Base-by-base conservation (phyloP, 257 asterid species). In the Verbena officinalis region DNA sequence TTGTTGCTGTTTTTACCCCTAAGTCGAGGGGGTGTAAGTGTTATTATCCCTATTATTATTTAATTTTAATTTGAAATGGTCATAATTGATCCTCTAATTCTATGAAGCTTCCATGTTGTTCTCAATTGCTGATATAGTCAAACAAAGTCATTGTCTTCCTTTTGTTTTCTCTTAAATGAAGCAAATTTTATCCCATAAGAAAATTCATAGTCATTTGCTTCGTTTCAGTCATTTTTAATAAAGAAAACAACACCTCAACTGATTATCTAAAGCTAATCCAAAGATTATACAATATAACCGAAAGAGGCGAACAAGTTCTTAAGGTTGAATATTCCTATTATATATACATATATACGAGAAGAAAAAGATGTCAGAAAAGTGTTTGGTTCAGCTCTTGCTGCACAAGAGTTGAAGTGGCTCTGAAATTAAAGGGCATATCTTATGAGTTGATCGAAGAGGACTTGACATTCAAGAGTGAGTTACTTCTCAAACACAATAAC, bases 401-500 rank as follows among this genome's bases (percentile, higher is more conserved):
- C 59, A 60, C 30, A 8, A 61, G 62, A 19, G 73, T 73, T 3
- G 74, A 67, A 44, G 10, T 65, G 39, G 66, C 64, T 5, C 55
- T 73, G 0, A 59, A 66, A 60, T 0, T 59, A 33, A 73, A 73
- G 68, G 78, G 73, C 69, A 13, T 59, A 19, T 1, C 50, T 7
- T 73, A 52, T 14, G 78, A 66, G 42, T 52, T 2, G 13, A 21
- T 50, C 1, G 73, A 60, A 66, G 65, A 66, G 50, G 73, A 73
- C 24, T 9, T 60, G 3, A 33, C 0, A 6, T 54, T 54, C 36
- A 73, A 61, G 42, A 73, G 22, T 62, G 62, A 1, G 5, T 39
- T 54, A 15, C 71, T 73, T 38, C 20, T 61, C 1, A n/a, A 61
- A 17, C 1, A 19, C 34, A 73, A 73, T 17, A 33, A 62, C 2